A percentile compares a stretch with the other conserved stretches of the same genome.
Evolutionary conservation across 306 rosid genomes (phyloP).

Genomic region (Echinosophora koreensis): DNA sequence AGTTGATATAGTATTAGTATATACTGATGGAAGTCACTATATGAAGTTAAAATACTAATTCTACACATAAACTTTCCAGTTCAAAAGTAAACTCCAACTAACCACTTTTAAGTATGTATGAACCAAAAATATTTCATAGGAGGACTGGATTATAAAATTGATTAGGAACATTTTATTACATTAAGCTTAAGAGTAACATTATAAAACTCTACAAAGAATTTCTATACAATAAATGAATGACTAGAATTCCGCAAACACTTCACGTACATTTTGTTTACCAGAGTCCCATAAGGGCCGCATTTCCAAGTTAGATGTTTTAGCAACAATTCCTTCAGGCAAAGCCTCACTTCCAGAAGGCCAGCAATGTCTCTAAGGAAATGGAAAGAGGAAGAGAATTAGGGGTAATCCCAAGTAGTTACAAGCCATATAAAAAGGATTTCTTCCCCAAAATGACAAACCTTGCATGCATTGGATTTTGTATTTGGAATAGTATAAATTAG

Average conservation of each 20-base stretch:
- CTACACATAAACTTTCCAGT: constrained; percentile 6
- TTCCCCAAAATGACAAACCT: constrained; percentile 57
- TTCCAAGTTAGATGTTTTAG: constrained; percentile 74
- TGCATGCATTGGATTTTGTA: constrained; percentile 56
- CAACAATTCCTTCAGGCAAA: constrained; percentile 78
- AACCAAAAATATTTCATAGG: not conserved
- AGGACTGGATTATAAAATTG: not conserved
- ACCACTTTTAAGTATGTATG: not conserved
- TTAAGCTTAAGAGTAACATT: not conserved
- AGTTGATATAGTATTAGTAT: not conserved
- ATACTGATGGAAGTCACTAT: not conserved
- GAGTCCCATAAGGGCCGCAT: constrained; percentile 81
- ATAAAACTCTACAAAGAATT: constrained; percentile 20
- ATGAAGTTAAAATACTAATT: constrained; percentile 7
- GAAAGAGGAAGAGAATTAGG: constrained; percentile 19
- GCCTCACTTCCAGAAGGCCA: constrained; percentile 69
- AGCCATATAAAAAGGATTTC: constrained; percentile 1
- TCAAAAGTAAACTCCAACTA: constrained; percentile 3
- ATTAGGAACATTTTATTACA: constrained; percentile 14
- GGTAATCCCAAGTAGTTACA: not conserved
- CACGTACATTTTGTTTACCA: constrained; percentile 41
- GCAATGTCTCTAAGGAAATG: constrained; percentile 58
- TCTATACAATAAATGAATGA: constrained; percentile 20
- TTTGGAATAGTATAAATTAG: constrained; percentile 45
- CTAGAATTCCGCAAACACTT: not conserved